Evolutionary conservation across 1,284 basidiomycete genomes (phyloP), one percentile per base, ranked within the genome.

Genomic region (Kwoniella shivajii): DNA sequence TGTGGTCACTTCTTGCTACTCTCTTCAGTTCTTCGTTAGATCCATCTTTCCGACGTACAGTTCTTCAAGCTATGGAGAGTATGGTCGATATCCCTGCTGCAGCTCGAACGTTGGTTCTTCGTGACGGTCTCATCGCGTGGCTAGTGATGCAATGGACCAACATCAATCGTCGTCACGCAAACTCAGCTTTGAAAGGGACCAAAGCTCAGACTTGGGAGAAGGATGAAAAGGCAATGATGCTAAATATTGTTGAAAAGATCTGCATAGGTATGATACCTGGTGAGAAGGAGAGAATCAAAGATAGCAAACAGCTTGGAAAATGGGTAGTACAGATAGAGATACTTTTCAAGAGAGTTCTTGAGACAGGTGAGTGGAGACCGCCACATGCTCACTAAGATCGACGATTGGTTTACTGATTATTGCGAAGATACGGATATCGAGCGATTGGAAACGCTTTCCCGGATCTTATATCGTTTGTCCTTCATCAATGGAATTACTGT

Each of bases 1-100:
- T 89, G 0, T 93, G 90, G 88, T 89, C 92, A 59, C 79, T 95
- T 29, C 77, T 96, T 3, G 87, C 89, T 0, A 90, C 88, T 63
- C 72, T 94, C 49, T 92, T 87, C 74, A 86, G 89, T 60, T 83
- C 84, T 5, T 78, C 80, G 36, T 73, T 79, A 0, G 88, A 92
- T 61, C 63, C 72, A 0, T 52, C 77, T 0, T 75, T 88, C 67
- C 82, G 86, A 18, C 79, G 79, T 53, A 80, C 82, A 6, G 83
- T 90, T 34, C 75, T 91, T 4, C 88, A 90, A 85, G 82, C 90
- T 1, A 79, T 93, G 1, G 84, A 84, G 4, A 88, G 86, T 62
- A 68, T 92, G 48, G 88, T 87, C 0, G 83, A 82, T 65, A 85
- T 88, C 64, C 66, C 79, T 0, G 83, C 85, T 57, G 89, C 89